Percentiles rank a stretch among this genome's conserved stretches.
phyloP scores from a whole-genome alignment of 176 grass and related monocot species.

The Eleusine coracana region DNA sequence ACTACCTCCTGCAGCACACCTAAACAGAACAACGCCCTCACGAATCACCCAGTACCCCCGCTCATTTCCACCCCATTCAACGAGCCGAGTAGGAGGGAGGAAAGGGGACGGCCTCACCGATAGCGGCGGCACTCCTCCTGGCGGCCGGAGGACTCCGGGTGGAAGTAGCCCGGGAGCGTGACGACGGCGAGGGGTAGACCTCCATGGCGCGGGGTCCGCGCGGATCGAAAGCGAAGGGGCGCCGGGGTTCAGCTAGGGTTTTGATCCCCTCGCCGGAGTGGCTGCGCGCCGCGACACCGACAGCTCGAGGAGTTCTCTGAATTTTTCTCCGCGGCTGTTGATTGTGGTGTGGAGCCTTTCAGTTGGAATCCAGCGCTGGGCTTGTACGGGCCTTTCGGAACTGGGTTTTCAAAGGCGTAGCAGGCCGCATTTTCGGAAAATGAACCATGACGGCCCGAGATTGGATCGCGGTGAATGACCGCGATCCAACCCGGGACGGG shows the following conservation, averaged over 20 bases:
- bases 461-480: too few species aligned
- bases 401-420: too few species aligned
- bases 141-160: constrained; percentile 63
- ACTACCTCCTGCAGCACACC: too few species aligned
- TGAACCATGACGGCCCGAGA: too few species aligned
- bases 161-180: constrained; percentile 63
- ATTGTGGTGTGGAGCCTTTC: too few species aligned
- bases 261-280: neutral
- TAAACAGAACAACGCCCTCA: too few species aligned
- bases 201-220: constrained; percentile 38
- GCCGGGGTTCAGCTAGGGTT: constrained; percentile 28
- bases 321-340: neutral
- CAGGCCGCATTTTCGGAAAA: too few species aligned
- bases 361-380: too few species aligned
- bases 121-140: constrained; percentile 89
- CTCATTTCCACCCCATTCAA: neutral
- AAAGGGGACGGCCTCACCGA: constrained; percentile 37
- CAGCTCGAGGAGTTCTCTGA: neutral
- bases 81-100: too few species aligned
- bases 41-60: too few species aligned
- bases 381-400: too few species aligned
- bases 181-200: constrained; percentile 49
- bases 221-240: neutral
- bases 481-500: too few species aligned
- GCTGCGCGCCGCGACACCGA: neutral